A percentile compares a stretch with the other conserved stretches of the same genome.
Evolutionary conservation across 1,284 basidiomycete genomes (phyloP).

Genomic region (Anthracocystis setariae): DNA sequence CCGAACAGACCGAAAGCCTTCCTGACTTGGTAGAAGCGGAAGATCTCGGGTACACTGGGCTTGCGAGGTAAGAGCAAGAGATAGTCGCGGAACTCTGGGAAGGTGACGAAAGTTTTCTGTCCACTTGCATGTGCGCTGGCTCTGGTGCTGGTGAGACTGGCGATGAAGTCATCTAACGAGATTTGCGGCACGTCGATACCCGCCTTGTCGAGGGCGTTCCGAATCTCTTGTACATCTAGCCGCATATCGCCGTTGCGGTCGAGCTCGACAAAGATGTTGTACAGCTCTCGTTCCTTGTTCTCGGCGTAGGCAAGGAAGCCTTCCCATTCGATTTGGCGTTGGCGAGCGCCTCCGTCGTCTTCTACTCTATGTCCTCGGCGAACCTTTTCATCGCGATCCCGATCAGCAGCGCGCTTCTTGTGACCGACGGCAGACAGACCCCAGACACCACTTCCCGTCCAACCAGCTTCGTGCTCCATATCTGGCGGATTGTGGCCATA

Average conservation of each 20-base stretch:
- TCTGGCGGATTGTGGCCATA: constrained; percentile 43
- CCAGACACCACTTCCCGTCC: constrained; percentile 66
- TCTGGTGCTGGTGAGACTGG: constrained; percentile 58
- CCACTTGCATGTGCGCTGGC: constrained; percentile 22
- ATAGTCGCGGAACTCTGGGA: constrained; percentile 67
- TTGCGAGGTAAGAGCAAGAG: constrained; percentile 64
- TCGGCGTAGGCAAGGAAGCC: constrained; percentile 67
- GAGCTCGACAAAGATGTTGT: constrained; percentile 64
- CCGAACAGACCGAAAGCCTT: constrained; percentile 67
- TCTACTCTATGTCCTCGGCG: constrained; percentile 45
- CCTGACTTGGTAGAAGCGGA: constrained; percentile 66
- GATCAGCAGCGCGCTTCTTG: constrained; percentile 50
- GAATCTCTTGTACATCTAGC: constrained; percentile 60
- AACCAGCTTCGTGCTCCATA: constrained; percentile 64
- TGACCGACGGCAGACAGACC: constrained; percentile 60
- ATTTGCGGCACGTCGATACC: constrained; percentile 58
- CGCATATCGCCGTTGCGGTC: constrained; percentile 64
- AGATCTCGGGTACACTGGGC: constrained; percentile 63
- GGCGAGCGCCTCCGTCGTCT: constrained; percentile 54
- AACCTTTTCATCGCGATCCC: constrained; percentile 41
- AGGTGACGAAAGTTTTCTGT: constrained; percentile 55
- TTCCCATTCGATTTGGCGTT: constrained; percentile 67
- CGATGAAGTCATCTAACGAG: constrained; percentile 64
- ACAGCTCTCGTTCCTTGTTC: constrained; percentile 65
- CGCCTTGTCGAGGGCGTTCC: constrained; percentile 55